These are phyloP conservation scores for Starmerella ratchasimensis DNA, from an alignment of 805 yeast species.

Conservation along the genomic window DNA sequence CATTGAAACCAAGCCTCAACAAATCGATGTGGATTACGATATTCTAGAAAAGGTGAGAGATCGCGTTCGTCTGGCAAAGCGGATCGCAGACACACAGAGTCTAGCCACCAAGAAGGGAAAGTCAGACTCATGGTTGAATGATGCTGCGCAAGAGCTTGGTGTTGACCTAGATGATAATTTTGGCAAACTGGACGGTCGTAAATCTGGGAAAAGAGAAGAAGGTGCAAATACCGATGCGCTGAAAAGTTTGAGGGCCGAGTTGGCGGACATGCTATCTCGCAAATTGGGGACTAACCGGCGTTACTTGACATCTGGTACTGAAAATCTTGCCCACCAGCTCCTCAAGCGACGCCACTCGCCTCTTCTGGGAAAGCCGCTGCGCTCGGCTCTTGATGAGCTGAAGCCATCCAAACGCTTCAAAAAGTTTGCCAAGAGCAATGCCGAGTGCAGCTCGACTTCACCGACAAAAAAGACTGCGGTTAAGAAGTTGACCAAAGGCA, in stretches of 20 bases:
- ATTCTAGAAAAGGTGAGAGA: slow-evolving; percentile 56
- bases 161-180: slow-evolving; percentile 51
- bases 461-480: no score
- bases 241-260: slow-evolving; percentile 18
- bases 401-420: slow-evolving; percentile 3
- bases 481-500: no score
- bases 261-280: slow-evolving; percentile 18
- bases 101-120: slow-evolving; percentile 38
- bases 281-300: slow-evolving; percentile 21
- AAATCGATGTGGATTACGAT: slow-evolving; percentile 65
- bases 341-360: slow-evolving; percentile 15
- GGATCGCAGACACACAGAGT: slow-evolving; percentile 59
- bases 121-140: slow-evolving; percentile 61
- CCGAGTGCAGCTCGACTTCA: background rate
- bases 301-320: slow-evolving; percentile 25
- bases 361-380: slow-evolving; percentile 15
- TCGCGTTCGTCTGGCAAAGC: slow-evolving; percentile 54
- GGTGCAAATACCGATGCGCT: slow-evolving; percentile 1
- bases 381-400: slow-evolving; percentile 19
- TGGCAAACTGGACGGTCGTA: slow-evolving; percentile 3
- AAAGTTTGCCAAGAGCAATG: background rate
- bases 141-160: slow-evolving; percentile 90
- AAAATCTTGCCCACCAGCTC: slow-evolving; percentile 25
- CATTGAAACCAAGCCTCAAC: slow-evolving; percentile 39
- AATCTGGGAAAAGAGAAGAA: slow-evolving; percentile 1